Percentiles rank a stretch among this genome's conserved stretches.
These are phyloP conservation scores for Glaciozyma antarctica DNA, from an alignment of 768 basidiomycete genomes.

Conservation along the genomic window DNA sequence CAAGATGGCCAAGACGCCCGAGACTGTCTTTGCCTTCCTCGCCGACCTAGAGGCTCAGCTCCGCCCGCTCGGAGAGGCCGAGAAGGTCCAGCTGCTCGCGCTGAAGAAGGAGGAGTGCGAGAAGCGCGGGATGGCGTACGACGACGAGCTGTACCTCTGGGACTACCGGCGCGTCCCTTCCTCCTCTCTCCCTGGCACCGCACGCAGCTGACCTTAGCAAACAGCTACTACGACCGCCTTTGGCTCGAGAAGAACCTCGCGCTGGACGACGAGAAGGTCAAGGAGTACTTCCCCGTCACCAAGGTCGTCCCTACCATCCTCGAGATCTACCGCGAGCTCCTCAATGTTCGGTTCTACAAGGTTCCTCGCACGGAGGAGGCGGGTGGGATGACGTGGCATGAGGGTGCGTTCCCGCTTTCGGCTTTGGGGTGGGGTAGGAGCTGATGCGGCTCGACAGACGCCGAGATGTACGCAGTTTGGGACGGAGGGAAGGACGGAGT, in stretches of 20 bases:
- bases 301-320: constrained; percentile 74
- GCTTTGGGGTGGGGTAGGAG: background rate
- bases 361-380: constrained; percentile 42
- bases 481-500: constrained; percentile 11
- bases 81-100: constrained; percentile 56
- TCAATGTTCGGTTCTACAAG: constrained; percentile 56
- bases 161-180: constrained; percentile 56
- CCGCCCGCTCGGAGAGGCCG: constrained; percentile 59
- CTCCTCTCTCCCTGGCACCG: no score
- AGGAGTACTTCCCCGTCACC: constrained; percentile 81
- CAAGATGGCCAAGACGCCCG: constrained; percentile 49
- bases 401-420: constrained; percentile 45
- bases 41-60: constrained; percentile 65
- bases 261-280: constrained; percentile 63
- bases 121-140: constrained; percentile 52
- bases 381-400: constrained; percentile 63
- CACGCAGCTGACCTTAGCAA: background rate
- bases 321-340: constrained; percentile 69
- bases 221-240: constrained; percentile 45
- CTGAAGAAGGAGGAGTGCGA: constrained; percentile 68
- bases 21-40: constrained; percentile 59
- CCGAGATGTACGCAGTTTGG: constrained; percentile 78
- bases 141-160: constrained; percentile 70
- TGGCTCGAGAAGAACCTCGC: constrained; percentile 58
- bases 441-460: constrained; percentile 46